phyloP scores from a whole-genome alignment of 495 filamentous ascomycete genomes.

The Neurospora intermedia region DNA sequence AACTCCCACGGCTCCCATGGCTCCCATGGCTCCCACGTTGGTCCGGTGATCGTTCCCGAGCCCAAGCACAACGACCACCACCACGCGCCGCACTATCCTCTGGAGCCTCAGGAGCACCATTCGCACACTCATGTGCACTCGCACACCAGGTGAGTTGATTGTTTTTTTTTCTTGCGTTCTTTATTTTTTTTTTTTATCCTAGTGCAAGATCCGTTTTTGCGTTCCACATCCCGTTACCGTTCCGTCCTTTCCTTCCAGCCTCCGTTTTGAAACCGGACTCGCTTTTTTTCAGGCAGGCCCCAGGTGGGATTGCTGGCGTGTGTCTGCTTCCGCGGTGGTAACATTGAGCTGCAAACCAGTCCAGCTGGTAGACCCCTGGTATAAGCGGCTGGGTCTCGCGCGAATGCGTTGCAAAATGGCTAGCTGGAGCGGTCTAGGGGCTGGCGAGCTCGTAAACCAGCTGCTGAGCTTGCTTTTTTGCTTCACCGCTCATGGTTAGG shows the following conservation, averaged over 20 bases:
- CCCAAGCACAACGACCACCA: neutral
- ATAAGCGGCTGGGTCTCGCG: neutral
- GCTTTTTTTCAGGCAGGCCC: neutral
- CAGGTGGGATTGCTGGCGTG: neutral
- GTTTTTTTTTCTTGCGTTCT: slow-evolving; percentile 1
- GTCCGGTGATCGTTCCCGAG: neutral
- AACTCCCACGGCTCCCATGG: neutral
- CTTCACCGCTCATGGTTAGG: neutral
- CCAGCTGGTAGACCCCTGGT: neutral
- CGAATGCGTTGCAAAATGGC: neutral
- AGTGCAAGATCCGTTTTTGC: slow-evolving; percentile 6
- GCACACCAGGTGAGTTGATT: slow-evolving; percentile 20
- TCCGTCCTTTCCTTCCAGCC: neutral
- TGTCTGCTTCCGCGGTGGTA: neutral
- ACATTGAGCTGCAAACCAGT: neutral
- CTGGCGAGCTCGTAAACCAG: neutral
- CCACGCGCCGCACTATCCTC: neutral
- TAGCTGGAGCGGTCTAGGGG: neutral
- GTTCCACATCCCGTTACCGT: neutral
- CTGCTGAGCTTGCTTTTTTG: neutral
- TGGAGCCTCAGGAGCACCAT: neutral
- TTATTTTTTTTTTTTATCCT: slow-evolving; percentile 7
- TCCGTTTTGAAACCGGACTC: neutral
- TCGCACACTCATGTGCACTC: neutral
- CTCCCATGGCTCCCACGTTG: slow-evolving; percentile 1